phyloP scores from a whole-genome alignment of 1,284 basidiomycete genomes.

The Austroboletus niveus region DNA sequence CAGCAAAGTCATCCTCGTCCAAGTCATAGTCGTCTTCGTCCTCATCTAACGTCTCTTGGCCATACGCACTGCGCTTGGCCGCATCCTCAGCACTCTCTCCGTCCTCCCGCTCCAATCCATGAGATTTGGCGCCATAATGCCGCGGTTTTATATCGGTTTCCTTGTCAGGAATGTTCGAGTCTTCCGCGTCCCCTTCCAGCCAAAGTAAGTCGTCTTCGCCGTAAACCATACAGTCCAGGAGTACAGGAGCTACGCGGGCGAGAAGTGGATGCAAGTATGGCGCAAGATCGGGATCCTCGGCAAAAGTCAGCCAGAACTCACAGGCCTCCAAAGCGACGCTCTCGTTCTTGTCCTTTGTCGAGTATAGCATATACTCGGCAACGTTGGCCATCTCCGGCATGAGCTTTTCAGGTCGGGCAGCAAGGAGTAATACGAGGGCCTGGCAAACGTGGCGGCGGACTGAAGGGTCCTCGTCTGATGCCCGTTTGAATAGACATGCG shows the following conservation, averaged over 20 bases:
- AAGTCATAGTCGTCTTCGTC: constrained; percentile 86
- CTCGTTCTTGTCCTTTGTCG: constrained; percentile 95
- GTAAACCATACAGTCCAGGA: constrained; percentile 97
- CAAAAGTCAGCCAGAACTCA: constrained; percentile 99
- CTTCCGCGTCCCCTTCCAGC: constrained; percentile 91
- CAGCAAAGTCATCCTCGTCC: constrained; percentile 89
- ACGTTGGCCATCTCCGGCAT: constrained; percentile 95
- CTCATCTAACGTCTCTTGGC: constrained; percentile 66
- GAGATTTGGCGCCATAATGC: constrained; percentile 83
- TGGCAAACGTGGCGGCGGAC: constrained; percentile 97
- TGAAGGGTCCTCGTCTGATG: constrained; percentile 89
- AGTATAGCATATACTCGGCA: constrained; percentile 99
- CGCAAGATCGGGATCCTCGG: constrained; percentile 88
- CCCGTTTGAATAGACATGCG: constrained; percentile 89
- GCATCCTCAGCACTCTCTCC: constrained; percentile 48
- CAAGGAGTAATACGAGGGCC: constrained; percentile 90
- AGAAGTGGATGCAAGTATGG: constrained; percentile 86
- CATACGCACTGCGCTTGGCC: constrained; percentile 61
- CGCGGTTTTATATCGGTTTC: constrained; percentile 95
- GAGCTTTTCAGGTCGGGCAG: constrained; percentile 92
- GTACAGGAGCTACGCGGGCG: constrained; percentile 85
- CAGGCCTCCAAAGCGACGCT: constrained; percentile 94
- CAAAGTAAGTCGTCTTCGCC: constrained; percentile 95
- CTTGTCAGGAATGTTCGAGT: constrained; percentile 89
- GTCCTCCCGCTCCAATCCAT: constrained; percentile 77